phyloP scores from a whole-genome alignment of 345 rosid genomes.

The Aegle marmelos region DNA sequence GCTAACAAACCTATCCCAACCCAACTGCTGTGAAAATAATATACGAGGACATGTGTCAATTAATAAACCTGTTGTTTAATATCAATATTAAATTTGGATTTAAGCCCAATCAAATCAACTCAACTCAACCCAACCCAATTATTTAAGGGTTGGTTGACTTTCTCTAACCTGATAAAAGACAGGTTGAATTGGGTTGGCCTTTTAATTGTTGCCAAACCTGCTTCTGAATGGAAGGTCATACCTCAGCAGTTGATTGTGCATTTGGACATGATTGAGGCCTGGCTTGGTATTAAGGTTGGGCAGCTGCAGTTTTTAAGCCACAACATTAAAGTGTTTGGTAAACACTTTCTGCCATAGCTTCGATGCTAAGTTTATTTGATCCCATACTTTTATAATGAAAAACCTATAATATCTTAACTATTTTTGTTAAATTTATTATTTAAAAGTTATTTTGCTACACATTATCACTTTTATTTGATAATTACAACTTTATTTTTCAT shows the following conservation, averaged over 20 bases:
- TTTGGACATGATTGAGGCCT: background rate
- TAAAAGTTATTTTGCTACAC: too few species aligned
- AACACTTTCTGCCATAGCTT: too few species aligned
- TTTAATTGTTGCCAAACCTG: background rate
- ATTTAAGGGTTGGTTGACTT: too few species aligned
- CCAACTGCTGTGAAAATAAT: background rate
- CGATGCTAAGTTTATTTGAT: too few species aligned
- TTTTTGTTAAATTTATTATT: too few species aligned
- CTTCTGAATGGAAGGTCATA: background rate
- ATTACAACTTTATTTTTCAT: too few species aligned
- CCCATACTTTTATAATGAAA: too few species aligned
- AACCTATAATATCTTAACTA: too few species aligned
- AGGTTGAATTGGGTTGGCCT: background rate
- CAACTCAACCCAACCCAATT: background rate
- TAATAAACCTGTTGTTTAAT: background rate
- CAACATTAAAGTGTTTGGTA: too few species aligned
- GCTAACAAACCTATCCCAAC: background rate
- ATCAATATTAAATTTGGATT: background rate
- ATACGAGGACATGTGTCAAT: background rate
- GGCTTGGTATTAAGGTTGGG: too few species aligned
- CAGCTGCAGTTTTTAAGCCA: too few species aligned
- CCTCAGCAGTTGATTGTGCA: background rate
- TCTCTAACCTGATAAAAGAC: background rate
- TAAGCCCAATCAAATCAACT: background rate
- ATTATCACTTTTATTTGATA: too few species aligned